Evolutionary conservation across 2,329 filamentous ascomycete genomes (phyloP).

Genomic region (Cladosporium sphaerospermum): DNA sequence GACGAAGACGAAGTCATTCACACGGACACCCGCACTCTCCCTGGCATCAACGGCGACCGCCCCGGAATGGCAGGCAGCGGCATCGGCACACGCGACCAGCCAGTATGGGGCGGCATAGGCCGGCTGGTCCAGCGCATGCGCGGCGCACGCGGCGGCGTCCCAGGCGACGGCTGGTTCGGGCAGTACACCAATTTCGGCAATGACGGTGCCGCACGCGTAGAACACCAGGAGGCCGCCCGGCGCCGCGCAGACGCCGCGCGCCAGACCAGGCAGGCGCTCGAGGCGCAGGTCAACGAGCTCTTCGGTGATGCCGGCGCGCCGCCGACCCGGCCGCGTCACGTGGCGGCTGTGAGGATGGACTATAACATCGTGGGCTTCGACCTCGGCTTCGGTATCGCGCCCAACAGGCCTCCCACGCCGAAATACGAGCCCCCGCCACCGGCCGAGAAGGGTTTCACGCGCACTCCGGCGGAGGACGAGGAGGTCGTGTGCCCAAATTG

Average conservation of each 20-base stretch:
- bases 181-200: background rate
- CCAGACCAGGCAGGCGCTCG: background rate
- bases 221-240: background rate
- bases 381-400: conserved; percentile 29
- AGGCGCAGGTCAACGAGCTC: background rate
- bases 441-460: conserved; percentile 70
- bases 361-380: conserved; percentile 42
- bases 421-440: conserved; percentile 60
- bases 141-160: background rate
- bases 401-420: conserved; percentile 28
- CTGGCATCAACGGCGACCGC: conserved; percentile 19
- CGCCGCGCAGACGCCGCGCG: background rate
- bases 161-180: background rate
- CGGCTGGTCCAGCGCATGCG: conserved; percentile 3
- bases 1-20: conserved; percentile 28
- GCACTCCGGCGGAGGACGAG: conserved; percentile 65
- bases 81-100: conserved; percentile 4
- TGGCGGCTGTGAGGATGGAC: conserved; percentile 19
- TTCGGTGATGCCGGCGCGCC: background rate
- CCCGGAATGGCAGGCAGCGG: conserved; percentile 16
- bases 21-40: conserved; percentile 17
- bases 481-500: conserved; percentile 81
- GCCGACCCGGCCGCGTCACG: background rate
- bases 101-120: background rate
- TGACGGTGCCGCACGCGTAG: background rate